Base-by-base conservation (phyloP, 208 protist genomes). In the Phytomonas francai region DNA sequence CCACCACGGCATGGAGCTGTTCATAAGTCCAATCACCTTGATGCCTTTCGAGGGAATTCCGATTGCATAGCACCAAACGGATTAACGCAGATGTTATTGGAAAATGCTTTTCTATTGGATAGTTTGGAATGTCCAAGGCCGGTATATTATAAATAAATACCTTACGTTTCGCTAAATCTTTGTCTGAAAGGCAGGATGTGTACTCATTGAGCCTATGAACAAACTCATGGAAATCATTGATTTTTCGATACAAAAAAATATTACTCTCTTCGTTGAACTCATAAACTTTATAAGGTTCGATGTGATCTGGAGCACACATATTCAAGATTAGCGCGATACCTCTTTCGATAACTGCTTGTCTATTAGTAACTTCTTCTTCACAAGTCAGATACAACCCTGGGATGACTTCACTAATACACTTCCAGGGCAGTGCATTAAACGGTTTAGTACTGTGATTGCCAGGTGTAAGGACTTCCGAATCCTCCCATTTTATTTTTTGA, bases 381-480 rank as follows among this genome's bases (percentile, higher is more conserved):
- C 87, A 93, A 32, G 89, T 87, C 22, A 95, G 65, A 67, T 79
- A 90, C 0, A 95, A 64, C 19, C 89, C 85, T 45, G 87, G 79
- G 22, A 89, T 76, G n/a, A 95, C 73, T 71, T 93, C 83, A 71
- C 83, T 92, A 22, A 92, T 33, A 45, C 74, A 79, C 58, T 82
- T 45, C 86, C 83, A 93, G 27, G 89, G 83, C 2, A 70, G 51
- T n/a, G 60, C 19, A 22, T 72, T 65, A 61, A 80, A 54, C 0
- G 72, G 58, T 1, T 71, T 49, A 42, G 74, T 71, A 36, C 73
- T 78, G 34, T 79, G 74, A 0, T 61, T 71, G 22, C 78, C 71
- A 56, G 80, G 70, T 31, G 77, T 71, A n/a, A 82, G 70, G 14
- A 68, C 14, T 5, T 59, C 51, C 3, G 51, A 30, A 5, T 29